A percentile compares a stretch with the other conserved stretches of the same genome.
phyloP scores from a whole-genome alignment of 1,284 basidiomycete genomes.

The Entoloma clypeatum region DNA sequence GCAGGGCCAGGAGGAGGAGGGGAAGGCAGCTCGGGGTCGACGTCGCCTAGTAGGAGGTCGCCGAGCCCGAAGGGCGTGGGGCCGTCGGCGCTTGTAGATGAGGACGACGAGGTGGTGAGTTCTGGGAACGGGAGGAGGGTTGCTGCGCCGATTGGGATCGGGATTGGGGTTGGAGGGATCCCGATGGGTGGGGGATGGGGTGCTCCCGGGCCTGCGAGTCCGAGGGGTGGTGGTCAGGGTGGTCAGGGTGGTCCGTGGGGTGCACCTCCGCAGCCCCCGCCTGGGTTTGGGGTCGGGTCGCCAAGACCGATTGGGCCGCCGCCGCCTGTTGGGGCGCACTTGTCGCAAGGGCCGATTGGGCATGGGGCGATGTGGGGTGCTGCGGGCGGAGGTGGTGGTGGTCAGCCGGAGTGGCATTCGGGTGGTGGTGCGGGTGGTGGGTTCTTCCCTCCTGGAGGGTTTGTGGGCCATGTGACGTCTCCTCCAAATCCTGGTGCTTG shows the following conservation, averaged over 20 bases:
- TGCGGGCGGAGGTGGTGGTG: conserved; percentile 7
- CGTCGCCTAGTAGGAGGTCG: conserved; percentile 59
- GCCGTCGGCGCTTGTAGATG: conserved; percentile 69
- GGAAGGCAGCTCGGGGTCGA: conserved; percentile 53
- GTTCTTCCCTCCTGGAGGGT: too few relatives aligned
- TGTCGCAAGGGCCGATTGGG: conserved; percentile 13
- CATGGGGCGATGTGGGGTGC: conserved; percentile 17
- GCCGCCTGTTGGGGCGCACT: conserved; percentile 18
- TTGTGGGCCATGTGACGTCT: too few relatives aligned
- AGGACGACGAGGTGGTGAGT: conserved; percentile 73
- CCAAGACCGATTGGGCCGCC: conserved; percentile 18
- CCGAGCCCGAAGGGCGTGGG: conserved; percentile 72
- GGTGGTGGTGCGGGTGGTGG: too few relatives aligned
- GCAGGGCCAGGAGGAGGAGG: too few relatives aligned
- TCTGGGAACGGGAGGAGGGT: conserved; percentile 41
- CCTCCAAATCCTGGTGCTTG: too few relatives aligned
- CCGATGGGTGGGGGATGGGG: conserved; percentile 10
- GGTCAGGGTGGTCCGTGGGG: conserved; percentile 18
- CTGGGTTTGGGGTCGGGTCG: conserved; percentile 15
- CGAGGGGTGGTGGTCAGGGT: conserved; percentile 16
- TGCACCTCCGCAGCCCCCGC: conserved; percentile 13
- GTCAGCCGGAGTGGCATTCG: conserved; percentile 47
- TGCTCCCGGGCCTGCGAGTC: conserved; percentile 18
- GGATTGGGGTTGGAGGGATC: conserved; percentile 14
- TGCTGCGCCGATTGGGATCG: conserved; percentile 31